A percentile compares a stretch with the other conserved stretches of the same genome.
phyloP scores from a whole-genome alignment of 202 grass and related monocot genomes.

The Elaeis oleifera region DNA sequence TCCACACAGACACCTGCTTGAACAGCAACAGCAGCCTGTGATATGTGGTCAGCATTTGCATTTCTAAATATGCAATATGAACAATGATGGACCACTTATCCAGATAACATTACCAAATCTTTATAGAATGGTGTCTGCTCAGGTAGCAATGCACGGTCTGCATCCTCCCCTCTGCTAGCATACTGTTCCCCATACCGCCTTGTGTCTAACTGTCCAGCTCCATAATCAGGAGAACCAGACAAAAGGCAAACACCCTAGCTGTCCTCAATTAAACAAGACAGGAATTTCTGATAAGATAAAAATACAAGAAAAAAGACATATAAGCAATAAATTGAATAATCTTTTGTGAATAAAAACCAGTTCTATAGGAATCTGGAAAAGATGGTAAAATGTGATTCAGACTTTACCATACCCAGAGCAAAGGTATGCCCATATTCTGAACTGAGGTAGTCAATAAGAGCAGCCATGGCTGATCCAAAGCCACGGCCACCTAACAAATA shows the following conservation, averaged over 20 bases:
- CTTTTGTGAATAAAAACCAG: too few relatives aligned
- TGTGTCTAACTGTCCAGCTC: slow-evolving; percentile 80
- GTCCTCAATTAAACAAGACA: slow-evolving; percentile 29
- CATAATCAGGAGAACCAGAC: slow-evolving; percentile 95
- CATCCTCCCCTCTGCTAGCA: slow-evolving; percentile 82
- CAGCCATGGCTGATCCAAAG: slow-evolving; percentile 76
- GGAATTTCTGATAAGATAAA: neutral
- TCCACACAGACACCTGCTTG: slow-evolving; percentile 93
- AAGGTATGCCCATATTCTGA: slow-evolving; percentile 89
- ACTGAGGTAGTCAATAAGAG: slow-evolving; percentile 74
- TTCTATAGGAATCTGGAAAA: slow-evolving; percentile 19
- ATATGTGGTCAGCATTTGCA: slow-evolving; percentile 20
- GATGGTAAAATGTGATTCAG: neutral
- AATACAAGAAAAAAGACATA: neutral
- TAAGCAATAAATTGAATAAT: neutral
- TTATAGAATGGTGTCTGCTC: slow-evolving; percentile 91
- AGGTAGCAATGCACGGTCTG: slow-evolving; percentile 72
- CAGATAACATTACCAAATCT: slow-evolving; percentile 59
- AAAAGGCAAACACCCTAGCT: slow-evolving; percentile 97
- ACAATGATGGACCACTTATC: neutral
- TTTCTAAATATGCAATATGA: slow-evolving; percentile 10
- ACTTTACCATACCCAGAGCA: slow-evolving; percentile 60
- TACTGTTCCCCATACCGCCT: slow-evolving; percentile 94
- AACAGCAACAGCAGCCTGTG: slow-evolving; percentile 86
- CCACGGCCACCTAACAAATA: slow-evolving; percentile 68